A percentile compares a stretch with the other conserved stretches of the same genome.
These are phyloP conservation scores for Salix exigua DNA, from an alignment of 345 rosid genomes.

Conservation along the genomic window DNA sequence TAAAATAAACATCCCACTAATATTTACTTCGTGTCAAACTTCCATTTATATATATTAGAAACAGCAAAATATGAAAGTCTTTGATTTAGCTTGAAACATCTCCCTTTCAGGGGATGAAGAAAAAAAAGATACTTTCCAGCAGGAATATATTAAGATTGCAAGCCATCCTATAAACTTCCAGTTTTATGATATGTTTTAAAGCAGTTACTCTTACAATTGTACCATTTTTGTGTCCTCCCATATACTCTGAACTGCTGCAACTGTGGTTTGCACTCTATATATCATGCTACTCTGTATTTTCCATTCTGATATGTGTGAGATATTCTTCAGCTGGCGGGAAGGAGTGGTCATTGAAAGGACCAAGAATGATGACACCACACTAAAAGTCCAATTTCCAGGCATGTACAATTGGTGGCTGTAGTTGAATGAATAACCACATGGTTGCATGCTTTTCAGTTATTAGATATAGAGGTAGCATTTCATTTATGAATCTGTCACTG, in stretches of 20 bases:
- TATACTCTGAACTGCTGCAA: not conserved
- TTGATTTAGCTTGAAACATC: not conserved
- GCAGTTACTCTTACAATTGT: not conserved
- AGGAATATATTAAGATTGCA: not conserved
- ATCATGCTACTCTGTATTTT: slow-evolving; percentile 1
- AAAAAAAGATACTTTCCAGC: too few species aligned
- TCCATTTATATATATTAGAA: not conserved
- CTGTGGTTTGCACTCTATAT: not conserved
- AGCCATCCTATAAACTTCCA: not conserved
- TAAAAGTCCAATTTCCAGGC: slow-evolving; percentile 82
- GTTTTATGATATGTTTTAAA: not conserved
- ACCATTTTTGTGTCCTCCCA: not conserved
- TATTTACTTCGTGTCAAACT: not conserved
- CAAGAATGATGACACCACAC: slow-evolving; percentile 67
- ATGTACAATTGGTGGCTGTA: not conserved
- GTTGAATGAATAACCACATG: not conserved
- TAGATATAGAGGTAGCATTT: slow-evolving; percentile 5
- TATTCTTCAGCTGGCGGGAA: slow-evolving; percentile 76
- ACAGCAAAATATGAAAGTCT: not conserved
- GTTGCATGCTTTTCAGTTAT: not conserved
- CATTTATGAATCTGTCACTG: slow-evolving; percentile 8
- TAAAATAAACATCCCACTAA: not conserved
- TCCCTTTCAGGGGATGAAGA: not conserved
- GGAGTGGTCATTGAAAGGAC: slow-evolving; percentile 77
- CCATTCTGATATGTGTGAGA: too few species aligned